These are phyloP conservation scores for Populus ilicifolia DNA, from an alignment of 345 rosid species.

Conservation along the genomic window DNA sequence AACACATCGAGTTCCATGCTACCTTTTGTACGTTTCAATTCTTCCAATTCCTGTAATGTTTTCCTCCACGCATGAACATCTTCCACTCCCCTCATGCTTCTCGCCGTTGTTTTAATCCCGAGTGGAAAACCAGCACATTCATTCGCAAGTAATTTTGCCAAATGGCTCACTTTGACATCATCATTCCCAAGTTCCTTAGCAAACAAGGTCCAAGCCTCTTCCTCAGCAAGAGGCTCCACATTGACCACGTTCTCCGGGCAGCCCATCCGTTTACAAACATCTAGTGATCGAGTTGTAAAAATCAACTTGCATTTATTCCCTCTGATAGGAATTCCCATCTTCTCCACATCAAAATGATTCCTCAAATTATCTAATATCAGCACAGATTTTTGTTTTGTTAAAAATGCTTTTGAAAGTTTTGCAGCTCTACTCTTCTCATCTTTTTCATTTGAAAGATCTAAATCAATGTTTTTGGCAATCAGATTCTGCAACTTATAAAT, in stretches of 20 bases:
- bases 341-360: neutral
- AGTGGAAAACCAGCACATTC: neutral
- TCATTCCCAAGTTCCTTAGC: neutral
- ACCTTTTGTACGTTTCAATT: neutral
- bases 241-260: neutral
- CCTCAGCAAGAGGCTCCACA: neutral
- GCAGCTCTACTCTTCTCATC: constrained; percentile 1
- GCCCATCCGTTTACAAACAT: neutral
- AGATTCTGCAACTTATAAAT: constrained; percentile 11
- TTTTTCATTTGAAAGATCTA: neutral
- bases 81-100: neutral
- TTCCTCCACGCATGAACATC: constrained; percentile 16
- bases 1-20: neutral
- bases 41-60: constrained; percentile 1
- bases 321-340: neutral
- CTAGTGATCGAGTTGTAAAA: constrained; percentile 7
- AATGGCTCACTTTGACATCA: neutral
- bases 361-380: constrained; percentile 3
- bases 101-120: neutral
- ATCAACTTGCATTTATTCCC: constrained; percentile 1
- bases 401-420: neutral
- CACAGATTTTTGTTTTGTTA: neutral
- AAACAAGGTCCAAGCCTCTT: constrained; percentile 9
- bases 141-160: neutral
- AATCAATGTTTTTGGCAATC: constrained; percentile 2